Base-by-base conservation (phyloP, 2,329 filamentous ascomycete species). In the Penicillium verrucosum region DNA sequence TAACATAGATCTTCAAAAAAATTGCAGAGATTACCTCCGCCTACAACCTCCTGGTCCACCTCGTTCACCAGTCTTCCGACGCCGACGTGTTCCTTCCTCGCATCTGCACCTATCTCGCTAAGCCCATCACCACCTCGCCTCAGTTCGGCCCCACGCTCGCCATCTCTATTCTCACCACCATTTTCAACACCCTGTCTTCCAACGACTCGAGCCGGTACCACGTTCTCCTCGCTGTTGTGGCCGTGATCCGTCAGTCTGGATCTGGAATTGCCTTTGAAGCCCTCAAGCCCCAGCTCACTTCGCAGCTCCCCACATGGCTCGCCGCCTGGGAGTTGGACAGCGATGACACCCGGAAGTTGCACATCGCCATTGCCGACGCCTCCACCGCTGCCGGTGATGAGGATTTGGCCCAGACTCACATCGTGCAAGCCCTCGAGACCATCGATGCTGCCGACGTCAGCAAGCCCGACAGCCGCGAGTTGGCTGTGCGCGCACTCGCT, bases 11-110 rank as follows among this genome's bases (percentile, higher is more conserved):
- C 74, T 65, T 74, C 64, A 73, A 63, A 65, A 50, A 61, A 43
- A 58, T 58, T 58, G 63, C 70, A 87, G 93, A 97, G 77, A 94
- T 97, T 75, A 92, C 91, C 59, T 89, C 93, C 58, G 91, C 93
- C 60, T 97, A 97, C 80, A 97, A 99, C 80, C 88, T 97, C 67
- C 88, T 99, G 75, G 88, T 97, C 72, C 90, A 97, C 81, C 87
- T 99, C 59, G 86, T 96, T 65, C 83, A 91, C 69, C 90, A 96
- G 78, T 90, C 92, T 58, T 85, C 89, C 68, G 90, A 92, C 68
- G 85, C 89, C 65, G 88, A 91, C 76, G 90, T 89, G 78, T 89
- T 94, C 80, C 87, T 99, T 64, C 89, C 90, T 58, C 84, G 85
- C 68, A 87, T 99, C 70, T 97, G 94, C 85, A 82, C 87, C 70